Base-by-base conservation (phyloP, 371 early-diverging fungal genomes). In the Mucor sp. region DNA sequence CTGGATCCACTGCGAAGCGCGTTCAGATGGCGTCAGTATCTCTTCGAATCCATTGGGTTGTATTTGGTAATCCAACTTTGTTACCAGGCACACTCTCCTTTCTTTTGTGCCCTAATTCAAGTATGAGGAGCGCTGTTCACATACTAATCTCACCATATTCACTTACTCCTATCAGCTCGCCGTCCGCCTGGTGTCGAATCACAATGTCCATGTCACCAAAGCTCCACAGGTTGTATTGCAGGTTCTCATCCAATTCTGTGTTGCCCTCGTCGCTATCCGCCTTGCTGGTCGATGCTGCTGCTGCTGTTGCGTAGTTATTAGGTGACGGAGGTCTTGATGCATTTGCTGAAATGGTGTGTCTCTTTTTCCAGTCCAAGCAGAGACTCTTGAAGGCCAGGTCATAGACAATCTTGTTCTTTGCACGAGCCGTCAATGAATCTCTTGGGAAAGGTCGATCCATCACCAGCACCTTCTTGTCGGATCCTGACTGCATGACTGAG, bases 151-250 rank as follows among this genome's bases (percentile, higher is more conserved):
- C 39, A 58, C 64, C 6, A 33, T 44, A 21, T 15, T 9, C 15
- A 27, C 21, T 53, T 55, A 14, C 48, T 63, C 59, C 71, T 3
- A 35, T 11, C 6, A 67, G 17, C 7, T 69, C 67, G 39, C 69
- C 72, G 48, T 69, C 69, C 3, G 64, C 41, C 53, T 69, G 70
- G 56, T 68, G 58, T 39, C 71, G 55, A 28, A 74, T 64, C 12
- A 74, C 21, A 9, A 70, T 58, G 32, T 65, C 63, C 58, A 74
- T 41, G 32, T 67, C 67, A 17, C 74, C 74, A 62, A 74, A 74
- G 8, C 19, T 65, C 74, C 74, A 74, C 6, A 64, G 6, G 19
- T 69, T 74, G 28, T 74, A 74, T 12, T 64, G 67, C 6, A 66
- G 48, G 28, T 74, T 70, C 25, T 74, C 74, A 35, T 74, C 63